Percentiles rank a stretch among this genome's conserved stretches.
phyloP scores from a whole-genome alignment of 495 filamentous ascomycete genomes.

The Rostrohypoxylon terebratum region DNA sequence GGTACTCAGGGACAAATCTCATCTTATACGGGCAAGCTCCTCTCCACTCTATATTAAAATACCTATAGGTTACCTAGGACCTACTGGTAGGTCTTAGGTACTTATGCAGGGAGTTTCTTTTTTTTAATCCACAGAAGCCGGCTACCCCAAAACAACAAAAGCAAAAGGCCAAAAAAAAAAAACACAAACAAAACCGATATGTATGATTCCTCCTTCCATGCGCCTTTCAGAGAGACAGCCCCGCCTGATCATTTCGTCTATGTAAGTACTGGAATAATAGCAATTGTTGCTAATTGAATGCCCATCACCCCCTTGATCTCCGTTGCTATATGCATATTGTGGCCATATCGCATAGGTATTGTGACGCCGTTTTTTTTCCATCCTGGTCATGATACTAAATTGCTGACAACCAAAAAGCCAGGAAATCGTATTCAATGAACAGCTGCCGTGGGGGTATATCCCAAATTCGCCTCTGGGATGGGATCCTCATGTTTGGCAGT shows the following conservation, averaged over 20 bases:
- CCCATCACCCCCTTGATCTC: neutral
- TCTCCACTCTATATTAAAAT: conserved; percentile 39
- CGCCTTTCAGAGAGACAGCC: conserved; percentile 28
- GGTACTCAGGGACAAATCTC: conserved; percentile 14
- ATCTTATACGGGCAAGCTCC: conserved; percentile 36
- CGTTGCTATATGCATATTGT: neutral
- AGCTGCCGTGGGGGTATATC: conserved; percentile 26
- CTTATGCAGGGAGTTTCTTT: conserved; percentile 29
- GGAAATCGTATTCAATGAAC: conserved; percentile 17
- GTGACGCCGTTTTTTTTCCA: conserved; percentile 7
- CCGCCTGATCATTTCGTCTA: conserved; percentile 19
- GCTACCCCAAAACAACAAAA: conserved; percentile 9
- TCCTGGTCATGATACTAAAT: conserved; percentile 21
- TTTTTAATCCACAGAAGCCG: conserved; percentile 45
- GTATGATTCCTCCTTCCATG: conserved; percentile 29
- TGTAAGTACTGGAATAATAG: neutral
- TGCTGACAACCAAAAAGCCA: neutral
- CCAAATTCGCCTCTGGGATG: conserved; percentile 50
- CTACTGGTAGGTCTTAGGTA: too few relatives aligned
- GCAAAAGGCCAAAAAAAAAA: neutral
- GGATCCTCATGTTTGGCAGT: conserved; percentile 78
- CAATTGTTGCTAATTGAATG: conserved; percentile 11
- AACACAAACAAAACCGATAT: conserved; percentile 13
- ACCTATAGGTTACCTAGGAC: too few relatives aligned
- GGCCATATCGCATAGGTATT: too few relatives aligned